Evolutionary conservation across 768 basidiomycete genomes (phyloP), one percentile per base, ranked within the genome.

Genomic region (Suillus tomentosus): DNA sequence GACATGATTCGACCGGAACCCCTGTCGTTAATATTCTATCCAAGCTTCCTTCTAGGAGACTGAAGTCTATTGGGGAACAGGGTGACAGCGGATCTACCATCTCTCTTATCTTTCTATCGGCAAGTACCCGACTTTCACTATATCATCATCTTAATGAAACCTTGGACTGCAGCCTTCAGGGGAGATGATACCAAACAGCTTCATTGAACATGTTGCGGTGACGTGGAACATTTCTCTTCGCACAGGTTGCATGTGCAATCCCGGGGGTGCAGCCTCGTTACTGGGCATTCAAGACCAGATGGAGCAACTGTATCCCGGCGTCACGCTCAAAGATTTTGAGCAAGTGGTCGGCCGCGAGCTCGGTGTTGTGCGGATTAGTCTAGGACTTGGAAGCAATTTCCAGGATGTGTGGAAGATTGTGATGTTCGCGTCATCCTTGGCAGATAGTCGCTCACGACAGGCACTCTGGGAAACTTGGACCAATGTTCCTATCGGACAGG

Each of bases 231-330:
- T 94, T 63, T 92, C 91, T 19, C 76, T 94, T 39, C 87, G 92
- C 50, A 91, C 92, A 3, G 92, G 92, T 0, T 95, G 92, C 73
- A 88, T 94, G 85, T 95, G 93, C 72, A 95, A 94, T 67, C 91
- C 92, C 17, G 93, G 93, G 11, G 92, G 87, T 19, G 90, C 91
- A 0, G 86, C 90, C 1, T 84, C 89, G 5, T 76, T 94, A 17
- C 81, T 93, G 5, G 87, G 87, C 0, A 82, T 92, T 37, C 77
- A 86, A 64, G 79, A 82, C 22, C 81, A 87, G 63, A 93, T 92
- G 91, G 77, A 79, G 6, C 76, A 73, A 15, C 80, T 92, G 0
- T 85, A 81, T 65, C 77, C 80, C 1, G 89, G 88, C 5, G 81
- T 86, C 47, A 87, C 85, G 6, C 79, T 89, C 57, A 77, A 79